phyloP scores from a whole-genome alignment of 495 filamentous ascomycete species.

The Podospora tetraspora region DNA sequence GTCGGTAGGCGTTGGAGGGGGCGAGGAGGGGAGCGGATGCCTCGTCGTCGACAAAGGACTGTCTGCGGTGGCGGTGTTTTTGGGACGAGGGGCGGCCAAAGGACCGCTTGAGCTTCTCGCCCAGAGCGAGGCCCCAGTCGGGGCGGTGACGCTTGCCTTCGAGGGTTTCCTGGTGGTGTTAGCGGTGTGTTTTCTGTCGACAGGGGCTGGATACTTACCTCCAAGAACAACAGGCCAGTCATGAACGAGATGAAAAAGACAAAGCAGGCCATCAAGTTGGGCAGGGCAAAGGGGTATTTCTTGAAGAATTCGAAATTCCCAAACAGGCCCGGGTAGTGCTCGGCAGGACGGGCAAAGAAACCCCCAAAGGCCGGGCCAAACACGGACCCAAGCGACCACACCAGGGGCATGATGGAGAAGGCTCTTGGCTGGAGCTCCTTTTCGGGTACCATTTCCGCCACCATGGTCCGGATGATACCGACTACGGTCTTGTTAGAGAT shows the following conservation, averaged over 20 bases:
- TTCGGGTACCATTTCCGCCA: slow-evolving; percentile 73
- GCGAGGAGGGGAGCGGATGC: slow-evolving; percentile 43
- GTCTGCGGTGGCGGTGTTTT: slow-evolving; percentile 29
- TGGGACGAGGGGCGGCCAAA: slow-evolving; percentile 26
- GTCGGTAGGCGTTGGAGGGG: slow-evolving; percentile 17
- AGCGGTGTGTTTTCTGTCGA: not conserved
- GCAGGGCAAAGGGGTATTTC: slow-evolving; percentile 72
- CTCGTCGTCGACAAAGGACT: slow-evolving; percentile 41
- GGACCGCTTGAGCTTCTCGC: slow-evolving; percentile 44
- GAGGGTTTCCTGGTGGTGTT: slow-evolving; percentile 58
- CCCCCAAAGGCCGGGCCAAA: slow-evolving; percentile 87
- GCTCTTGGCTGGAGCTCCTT: slow-evolving; percentile 75
- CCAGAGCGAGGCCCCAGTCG: slow-evolving; percentile 67
- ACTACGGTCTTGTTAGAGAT: slow-evolving; percentile 30
- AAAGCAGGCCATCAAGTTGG: slow-evolving; percentile 67
- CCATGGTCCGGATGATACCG: slow-evolving; percentile 64
- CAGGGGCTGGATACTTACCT: slow-evolving; percentile 27
- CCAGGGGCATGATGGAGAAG: slow-evolving; percentile 79
- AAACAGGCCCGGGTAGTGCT: slow-evolving; percentile 62
- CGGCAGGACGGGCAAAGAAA: slow-evolving; percentile 71
- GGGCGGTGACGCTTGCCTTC: slow-evolving; percentile 54
- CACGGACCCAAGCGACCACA: slow-evolving; percentile 77
- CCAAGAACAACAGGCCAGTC: slow-evolving; percentile 66
- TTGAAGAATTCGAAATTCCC: slow-evolving; percentile 60
- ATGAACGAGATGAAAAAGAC: slow-evolving; percentile 70